Conservation (phyloP, 225 moss, liverwort and hornwort species). For the Polytrichum formosum region DNA sequence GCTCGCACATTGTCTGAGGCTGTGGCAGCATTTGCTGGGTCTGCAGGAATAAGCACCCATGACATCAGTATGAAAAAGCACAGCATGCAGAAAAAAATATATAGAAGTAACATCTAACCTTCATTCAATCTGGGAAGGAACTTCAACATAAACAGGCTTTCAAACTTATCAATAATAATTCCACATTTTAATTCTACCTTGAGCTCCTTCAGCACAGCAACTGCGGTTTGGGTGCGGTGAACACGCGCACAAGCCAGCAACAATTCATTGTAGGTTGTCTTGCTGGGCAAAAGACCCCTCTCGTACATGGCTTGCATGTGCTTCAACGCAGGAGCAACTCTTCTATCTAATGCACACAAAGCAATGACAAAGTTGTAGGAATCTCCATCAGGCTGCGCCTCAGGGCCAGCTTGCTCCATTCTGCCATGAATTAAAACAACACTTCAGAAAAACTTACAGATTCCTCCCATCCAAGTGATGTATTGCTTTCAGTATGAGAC, state of each 20-base stretch:
- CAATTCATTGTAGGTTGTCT: constrained; percentile 83
- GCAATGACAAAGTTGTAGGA: constrained; percentile 95
- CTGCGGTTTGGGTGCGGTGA: constrained; percentile 48
- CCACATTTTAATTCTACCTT: constrained; percentile 36
- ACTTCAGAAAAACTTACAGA: neutral
- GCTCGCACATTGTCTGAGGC: constrained; percentile 53
- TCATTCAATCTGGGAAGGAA: too few relatives aligned
- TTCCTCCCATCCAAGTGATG: neutral
- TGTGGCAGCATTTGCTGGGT: constrained; percentile 51
- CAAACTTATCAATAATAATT: too few relatives aligned
- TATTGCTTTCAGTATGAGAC: neutral
- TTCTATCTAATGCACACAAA: constrained; percentile 75
- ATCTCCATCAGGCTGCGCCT: constrained; percentile 80
- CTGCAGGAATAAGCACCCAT: constrained; percentile 30
- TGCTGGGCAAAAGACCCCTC: constrained; percentile 73
- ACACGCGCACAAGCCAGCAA: constrained; percentile 63
- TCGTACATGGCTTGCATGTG: constrained; percentile 67
- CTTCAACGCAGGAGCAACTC: constrained; percentile 66
- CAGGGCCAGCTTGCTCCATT: constrained; percentile 75
- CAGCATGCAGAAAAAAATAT: neutral
- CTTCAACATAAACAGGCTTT: too few relatives aligned
- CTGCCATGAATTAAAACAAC: constrained; percentile 23
- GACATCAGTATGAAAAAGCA: neutral
- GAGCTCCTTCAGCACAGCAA: constrained; percentile 69
- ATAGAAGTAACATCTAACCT: neutral